Percentiles rank a stretch among this genome's conserved stretches.
Evolutionary conservation across 306 rosid genomes (phyloP).

Genomic region (Vigna reflexopilosa): DNA sequence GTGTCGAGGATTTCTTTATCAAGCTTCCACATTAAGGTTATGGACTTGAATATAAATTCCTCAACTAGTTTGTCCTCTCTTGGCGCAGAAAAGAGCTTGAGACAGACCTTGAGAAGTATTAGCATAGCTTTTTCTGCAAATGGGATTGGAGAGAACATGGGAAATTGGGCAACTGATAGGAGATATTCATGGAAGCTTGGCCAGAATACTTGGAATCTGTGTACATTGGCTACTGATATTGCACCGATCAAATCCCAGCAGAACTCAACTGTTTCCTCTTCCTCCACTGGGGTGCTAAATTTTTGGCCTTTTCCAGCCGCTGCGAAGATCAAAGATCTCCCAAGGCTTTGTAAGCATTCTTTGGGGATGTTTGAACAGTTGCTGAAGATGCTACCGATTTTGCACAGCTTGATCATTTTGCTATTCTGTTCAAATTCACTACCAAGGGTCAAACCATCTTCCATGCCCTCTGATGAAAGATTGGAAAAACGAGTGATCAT

Average conservation of each 20-base stretch:
- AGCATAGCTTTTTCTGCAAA: conserved; percentile 78
- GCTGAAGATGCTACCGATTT: conserved; percentile 73
- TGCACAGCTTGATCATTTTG: conserved; percentile 80
- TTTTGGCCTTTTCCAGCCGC: conserved; percentile 98
- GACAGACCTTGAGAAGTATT: conserved; percentile 70
- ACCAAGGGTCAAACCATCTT: conserved; percentile 70
- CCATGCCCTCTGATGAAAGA: conserved; percentile 63
- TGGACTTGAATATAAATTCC: conserved; percentile 87
- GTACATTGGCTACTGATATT: conserved; percentile 59
- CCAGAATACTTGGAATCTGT: conserved; percentile 79
- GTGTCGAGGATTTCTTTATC: conserved; percentile 85
- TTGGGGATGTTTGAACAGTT: conserved; percentile 68
- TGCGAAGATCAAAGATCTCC: conserved; percentile 75
- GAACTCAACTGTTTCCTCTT: conserved; percentile 89
- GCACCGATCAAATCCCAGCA: conserved; percentile 90
- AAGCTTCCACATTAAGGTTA: conserved; percentile 90
- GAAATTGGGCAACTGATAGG: conserved; percentile 78
- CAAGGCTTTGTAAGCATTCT: conserved; percentile 72
- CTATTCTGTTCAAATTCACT: conserved; percentile 85
- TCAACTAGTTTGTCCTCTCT: conserved; percentile 66
- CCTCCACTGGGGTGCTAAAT: conserved; percentile 87
- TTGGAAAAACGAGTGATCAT: conserved; percentile 59
- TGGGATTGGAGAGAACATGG: conserved; percentile 85
- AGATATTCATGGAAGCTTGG: conserved; percentile 73
- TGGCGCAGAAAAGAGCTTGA: conserved; percentile 59